These are phyloP conservation scores for Cucumis hystrix DNA, from an alignment of 306 rosid genomes.

Conservation along the genomic window DNA sequence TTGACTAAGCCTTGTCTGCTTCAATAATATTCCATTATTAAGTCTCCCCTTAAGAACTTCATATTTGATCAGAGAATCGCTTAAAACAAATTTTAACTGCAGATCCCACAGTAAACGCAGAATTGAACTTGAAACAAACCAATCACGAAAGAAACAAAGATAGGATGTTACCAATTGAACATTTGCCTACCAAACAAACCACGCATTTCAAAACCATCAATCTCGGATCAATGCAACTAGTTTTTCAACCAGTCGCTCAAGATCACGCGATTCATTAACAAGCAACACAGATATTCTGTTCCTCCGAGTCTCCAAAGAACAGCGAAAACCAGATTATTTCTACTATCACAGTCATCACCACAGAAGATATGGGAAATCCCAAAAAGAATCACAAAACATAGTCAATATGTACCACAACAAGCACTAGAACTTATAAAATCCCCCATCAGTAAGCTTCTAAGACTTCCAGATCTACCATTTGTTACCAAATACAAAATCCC, in stretches of 20 bases:
- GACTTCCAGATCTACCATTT: slow-evolving; percentile 1
- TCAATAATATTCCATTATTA: background rate
- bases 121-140: background rate
- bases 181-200: background rate
- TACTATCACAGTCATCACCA: background rate
- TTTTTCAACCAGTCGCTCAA: background rate
- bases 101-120: background rate
- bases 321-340: background rate
- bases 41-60: background rate
- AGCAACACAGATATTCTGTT: background rate
- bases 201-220: background rate
- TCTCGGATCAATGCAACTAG: background rate
- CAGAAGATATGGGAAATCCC: background rate
- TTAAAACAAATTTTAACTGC: background rate
- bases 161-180: background rate
- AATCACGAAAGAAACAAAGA: background rate
- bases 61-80: background rate
- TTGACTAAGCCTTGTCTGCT: slow-evolving; percentile 1
- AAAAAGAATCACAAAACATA: background rate
- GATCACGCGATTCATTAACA: background rate
- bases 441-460: background rate
- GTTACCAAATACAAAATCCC: background rate
- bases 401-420: background rate
- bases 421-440: background rate
- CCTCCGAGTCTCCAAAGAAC: background rate